phyloP scores from a whole-genome alignment of 129 eudicot species.

The Escallonia rubra region DNA sequence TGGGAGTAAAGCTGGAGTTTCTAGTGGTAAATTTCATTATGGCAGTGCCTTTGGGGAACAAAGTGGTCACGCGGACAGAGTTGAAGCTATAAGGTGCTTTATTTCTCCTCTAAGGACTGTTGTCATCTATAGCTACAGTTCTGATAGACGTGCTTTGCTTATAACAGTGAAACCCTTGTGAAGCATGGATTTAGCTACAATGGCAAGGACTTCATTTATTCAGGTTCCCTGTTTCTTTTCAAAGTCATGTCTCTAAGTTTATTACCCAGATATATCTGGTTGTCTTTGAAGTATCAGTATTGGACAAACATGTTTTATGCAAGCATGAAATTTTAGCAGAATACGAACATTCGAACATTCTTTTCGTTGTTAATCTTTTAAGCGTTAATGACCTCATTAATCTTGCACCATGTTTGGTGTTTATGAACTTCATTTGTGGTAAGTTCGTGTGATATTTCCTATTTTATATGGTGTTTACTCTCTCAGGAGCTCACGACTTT shows the following conservation, averaged over 20 bases:
- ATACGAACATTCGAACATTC: no score
- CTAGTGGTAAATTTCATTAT: constrained; percentile 89
- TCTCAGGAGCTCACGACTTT: no score
- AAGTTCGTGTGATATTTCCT: no score
- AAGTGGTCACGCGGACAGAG: constrained; percentile 97
- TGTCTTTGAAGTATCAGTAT: no score
- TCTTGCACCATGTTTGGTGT: no score
- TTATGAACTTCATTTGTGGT: no score
- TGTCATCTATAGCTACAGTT: background rate
- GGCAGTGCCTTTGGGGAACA: constrained; percentile 99
- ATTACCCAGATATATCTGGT: no score
- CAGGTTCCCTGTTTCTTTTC: constrained; percentile 42
- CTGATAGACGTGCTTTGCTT: background rate
- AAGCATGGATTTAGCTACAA: constrained; percentile 87
- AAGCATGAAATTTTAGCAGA: no score
- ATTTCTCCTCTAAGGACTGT: background rate
- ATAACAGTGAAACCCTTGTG: constrained; percentile 84
- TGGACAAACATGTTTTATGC: no score
- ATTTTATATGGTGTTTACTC: no score
- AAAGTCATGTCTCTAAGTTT: background rate
- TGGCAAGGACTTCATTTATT: constrained; percentile 88
- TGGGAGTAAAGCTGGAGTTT: constrained; percentile 97
- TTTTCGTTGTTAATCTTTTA: no score
- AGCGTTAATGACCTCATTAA: no score
- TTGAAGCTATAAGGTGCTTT: constrained; percentile 72